phyloP scores from a whole-genome alignment of 2,329 filamentous ascomycete species.

The Plectosphaerella plurivora region DNA sequence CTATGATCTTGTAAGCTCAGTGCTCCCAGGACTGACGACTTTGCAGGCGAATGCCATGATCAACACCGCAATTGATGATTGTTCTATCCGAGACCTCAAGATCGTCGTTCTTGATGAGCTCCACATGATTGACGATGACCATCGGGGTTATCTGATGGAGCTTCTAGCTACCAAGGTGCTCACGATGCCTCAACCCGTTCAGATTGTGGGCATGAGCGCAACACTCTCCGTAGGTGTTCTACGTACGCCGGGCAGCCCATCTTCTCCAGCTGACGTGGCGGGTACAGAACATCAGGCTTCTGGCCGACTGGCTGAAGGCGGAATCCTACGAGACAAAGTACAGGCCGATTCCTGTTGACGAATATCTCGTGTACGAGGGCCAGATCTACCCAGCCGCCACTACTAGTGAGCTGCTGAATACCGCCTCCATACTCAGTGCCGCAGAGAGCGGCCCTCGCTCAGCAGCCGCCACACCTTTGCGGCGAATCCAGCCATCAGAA shows the following conservation, averaged over 20 bases:
- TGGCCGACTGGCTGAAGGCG: conserved; percentile 66
- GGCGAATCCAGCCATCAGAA: conserved; percentile 48
- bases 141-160: conserved; percentile 71
- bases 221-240: conserved; percentile 59
- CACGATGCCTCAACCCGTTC: conserved; percentile 61
- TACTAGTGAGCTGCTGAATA: conserved; percentile 55
- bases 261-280: not conserved
- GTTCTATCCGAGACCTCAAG: conserved; percentile 57
- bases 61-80: conserved; percentile 69
- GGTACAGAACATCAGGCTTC: conserved; percentile 60
- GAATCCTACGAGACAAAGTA: conserved; percentile 71
- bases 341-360: conserved; percentile 69
- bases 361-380: conserved; percentile 69
- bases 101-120: conserved; percentile 71
- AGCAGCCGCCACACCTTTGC: conserved; percentile 30
- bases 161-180: conserved; percentile 69
- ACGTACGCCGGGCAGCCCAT: too few relatives aligned
- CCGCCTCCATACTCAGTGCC: conserved; percentile 44
- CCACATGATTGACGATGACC: conserved; percentile 78
- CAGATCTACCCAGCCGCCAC: conserved; percentile 57
- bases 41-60: conserved; percentile 67
- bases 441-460: conserved; percentile 24
- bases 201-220: conserved; percentile 77
- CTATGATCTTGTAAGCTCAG: conserved; percentile 1
- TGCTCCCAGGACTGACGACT: conserved; percentile 1